Evolutionary conservation across 805 yeast genomes (phyloP).

Genomic region (Yamadazyma sp.): DNA sequence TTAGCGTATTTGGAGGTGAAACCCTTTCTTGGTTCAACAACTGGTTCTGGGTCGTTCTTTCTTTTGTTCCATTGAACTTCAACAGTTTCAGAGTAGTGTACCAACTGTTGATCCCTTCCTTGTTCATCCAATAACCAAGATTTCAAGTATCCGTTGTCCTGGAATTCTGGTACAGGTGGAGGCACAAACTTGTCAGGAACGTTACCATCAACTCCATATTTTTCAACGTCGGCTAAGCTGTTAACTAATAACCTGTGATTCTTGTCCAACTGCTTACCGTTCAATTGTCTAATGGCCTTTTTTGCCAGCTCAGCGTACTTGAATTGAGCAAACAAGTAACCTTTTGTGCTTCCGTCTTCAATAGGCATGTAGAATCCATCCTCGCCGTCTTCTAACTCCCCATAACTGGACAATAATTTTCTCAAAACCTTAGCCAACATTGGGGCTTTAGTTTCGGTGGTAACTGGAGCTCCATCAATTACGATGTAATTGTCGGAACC

Average conservation of each 20-base stretch:
- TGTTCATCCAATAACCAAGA: conserved; percentile 88
- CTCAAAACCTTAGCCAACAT: conserved; percentile 80
- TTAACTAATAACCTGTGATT: conserved; percentile 88
- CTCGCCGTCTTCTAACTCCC: conserved; percentile 58
- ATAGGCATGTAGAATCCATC: conserved; percentile 82
- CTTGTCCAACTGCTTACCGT: conserved; percentile 89
- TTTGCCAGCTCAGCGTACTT: conserved; percentile 65
- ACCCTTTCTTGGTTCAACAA: conserved; percentile 72
- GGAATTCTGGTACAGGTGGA: conserved; percentile 72
- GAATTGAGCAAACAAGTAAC: conserved; percentile 83
- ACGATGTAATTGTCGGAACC: conserved; percentile 77
- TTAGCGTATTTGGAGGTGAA: conserved; percentile 88
- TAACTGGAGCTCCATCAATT: conserved; percentile 94
- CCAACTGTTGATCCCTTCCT: conserved; percentile 86
- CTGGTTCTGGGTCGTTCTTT: conserved; percentile 70
- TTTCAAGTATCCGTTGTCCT: conserved; percentile 76
- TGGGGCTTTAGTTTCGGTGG: conserved; percentile 85
- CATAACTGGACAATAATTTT: conserved; percentile 76
- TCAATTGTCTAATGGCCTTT: conserved; percentile 74
- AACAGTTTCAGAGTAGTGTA: conserved; percentile 77
- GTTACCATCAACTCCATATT: conserved; percentile 64
- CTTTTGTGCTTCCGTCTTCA: conserved; percentile 77
- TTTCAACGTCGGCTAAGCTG: conserved; percentile 78
- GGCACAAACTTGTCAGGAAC: conserved; percentile 62
- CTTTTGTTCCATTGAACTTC: conserved; percentile 86